Evolutionary conservation across 371 early-diverging fungal genomes (phyloP), one percentile per base, ranked within the genome.

Genomic region (Lichtheimia corymbifera): DNA sequence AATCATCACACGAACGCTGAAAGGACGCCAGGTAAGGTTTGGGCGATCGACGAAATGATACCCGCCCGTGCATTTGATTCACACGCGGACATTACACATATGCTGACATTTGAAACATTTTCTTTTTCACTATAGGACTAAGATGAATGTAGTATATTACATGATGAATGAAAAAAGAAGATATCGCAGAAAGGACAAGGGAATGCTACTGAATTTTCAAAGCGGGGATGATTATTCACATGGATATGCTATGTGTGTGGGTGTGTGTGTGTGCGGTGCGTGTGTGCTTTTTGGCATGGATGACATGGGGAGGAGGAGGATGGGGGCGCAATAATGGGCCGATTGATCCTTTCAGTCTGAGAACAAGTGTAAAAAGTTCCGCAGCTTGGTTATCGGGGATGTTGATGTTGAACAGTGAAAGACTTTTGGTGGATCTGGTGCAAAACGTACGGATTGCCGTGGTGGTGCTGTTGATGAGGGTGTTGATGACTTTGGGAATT

Each of bases 1-100:
- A 62, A 84, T 96, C 59, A 93, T 94, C 49, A 93, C 92, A 30
- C 87, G 96, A 62, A 85, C 92, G 13, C 84, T 98, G 52, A 93
- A 91, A 76, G 77, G 86, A 51, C 90, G 98, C 57, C 93, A 93
- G 93, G 98, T 87, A 82, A 58, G 42, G 14, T 47, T 17, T 22
- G 17, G 30, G 30, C 47, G 47, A 22, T 47, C 47, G 6, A 17
- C 11, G 35, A 35, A 35, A 35, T 35, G 35, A 35, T 35, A 35
- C 35, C 28, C 35, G 35, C 35, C 11, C 35, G 6, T 35, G 35
- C 35, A 35, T 35, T 35, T 35, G 35, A 35, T 35, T 35, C 35
- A 35, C 35, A 35, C 35, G 35, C 35, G 11, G 28, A 25, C 27
- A 18, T n/a, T 52, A 13, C 20, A 52, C 15, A 52, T 3, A 52